phyloP scores from a whole-genome alignment of 2,329 filamentous ascomycete genomes.

The Aspergillus fumigatiaffinis region DNA sequence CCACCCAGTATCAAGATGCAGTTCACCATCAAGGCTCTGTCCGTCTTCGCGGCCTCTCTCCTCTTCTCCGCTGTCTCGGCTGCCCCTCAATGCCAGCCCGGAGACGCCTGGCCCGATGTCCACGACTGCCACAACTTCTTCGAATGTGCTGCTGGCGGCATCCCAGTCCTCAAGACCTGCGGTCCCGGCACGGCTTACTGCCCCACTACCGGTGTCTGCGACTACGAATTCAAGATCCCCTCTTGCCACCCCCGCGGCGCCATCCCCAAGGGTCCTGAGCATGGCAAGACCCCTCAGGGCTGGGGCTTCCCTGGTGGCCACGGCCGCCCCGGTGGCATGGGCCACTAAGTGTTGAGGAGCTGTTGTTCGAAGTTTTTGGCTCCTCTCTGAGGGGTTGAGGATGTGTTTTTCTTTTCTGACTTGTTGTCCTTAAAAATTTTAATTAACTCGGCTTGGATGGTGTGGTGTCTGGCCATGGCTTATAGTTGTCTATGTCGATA shows the following conservation, averaged over 20 bases:
- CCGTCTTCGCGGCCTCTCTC: background rate
- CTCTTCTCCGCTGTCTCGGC: background rate
- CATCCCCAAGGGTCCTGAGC: too few relatives aligned
- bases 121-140: slow-evolving; percentile 8
- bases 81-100: background rate
- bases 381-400: background rate
- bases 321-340: background rate
- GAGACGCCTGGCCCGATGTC: slow-evolving; percentile 6
- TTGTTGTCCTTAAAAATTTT: background rate
- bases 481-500: background rate
- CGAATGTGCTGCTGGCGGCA: slow-evolving; percentile 7
- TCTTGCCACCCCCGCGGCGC: slow-evolving; percentile 2
- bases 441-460: background rate
- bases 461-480: background rate
- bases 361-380: background rate
- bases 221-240: slow-evolving; percentile 3
- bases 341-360: background rate
- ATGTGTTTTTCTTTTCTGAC: background rate
- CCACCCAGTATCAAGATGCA: background rate
- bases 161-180: slow-evolving; percentile 8
- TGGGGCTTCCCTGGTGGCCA: background rate
- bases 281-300: too few relatives aligned
- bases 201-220: slow-evolving; percentile 4
- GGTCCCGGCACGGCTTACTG: slow-evolving; percentile 10
- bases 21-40: background rate